Percentiles rank a stretch among this genome's conserved stretches.
These are phyloP conservation scores for Colletotrichum sp. DNA, from an alignment of 2,329 filamentous ascomycete genomes.

Conservation along the genomic window DNA sequence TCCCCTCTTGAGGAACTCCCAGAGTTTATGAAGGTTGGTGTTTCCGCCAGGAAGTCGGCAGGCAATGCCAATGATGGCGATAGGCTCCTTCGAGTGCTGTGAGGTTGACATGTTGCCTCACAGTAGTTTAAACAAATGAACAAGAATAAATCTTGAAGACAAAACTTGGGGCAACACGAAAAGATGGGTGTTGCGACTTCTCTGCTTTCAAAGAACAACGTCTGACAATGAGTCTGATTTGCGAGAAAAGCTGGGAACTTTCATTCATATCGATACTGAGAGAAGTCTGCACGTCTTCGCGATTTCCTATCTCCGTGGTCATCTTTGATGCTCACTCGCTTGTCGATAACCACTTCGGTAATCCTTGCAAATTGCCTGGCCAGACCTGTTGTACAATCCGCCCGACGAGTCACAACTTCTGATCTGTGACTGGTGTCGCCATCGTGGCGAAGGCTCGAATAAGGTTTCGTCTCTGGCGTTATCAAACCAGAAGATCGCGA, in stretches of 20 bases:
- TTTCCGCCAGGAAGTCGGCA: constrained; percentile 46
- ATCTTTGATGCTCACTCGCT: not conserved
- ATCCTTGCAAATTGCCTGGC: not conserved
- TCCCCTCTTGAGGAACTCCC: constrained; percentile 38
- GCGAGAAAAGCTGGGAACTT: not conserved
- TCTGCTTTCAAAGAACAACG: not conserved
- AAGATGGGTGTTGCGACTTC: not conserved
- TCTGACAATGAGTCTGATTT: not conserved
- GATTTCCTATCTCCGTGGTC: not conserved
- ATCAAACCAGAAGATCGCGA: not conserved
- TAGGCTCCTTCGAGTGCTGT: constrained; percentile 20
- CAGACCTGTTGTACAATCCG: not conserved
- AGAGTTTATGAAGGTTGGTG: constrained; percentile 36
- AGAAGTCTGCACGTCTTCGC: not conserved
- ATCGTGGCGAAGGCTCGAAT: not conserved
- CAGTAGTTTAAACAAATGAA: not conserved
- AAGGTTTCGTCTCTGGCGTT: not conserved
- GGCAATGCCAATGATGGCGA: constrained; percentile 48
- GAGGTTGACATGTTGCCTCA: not conserved
- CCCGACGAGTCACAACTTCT: not conserved
- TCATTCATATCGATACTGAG: not conserved
- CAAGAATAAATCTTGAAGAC: not conserved
- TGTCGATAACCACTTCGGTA: not conserved
- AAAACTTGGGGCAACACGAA: not conserved
- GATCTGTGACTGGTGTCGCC: not conserved